Evolutionary conservation across 257 asterid species (phyloP).

Genomic region (Petunia secreta): DNA sequence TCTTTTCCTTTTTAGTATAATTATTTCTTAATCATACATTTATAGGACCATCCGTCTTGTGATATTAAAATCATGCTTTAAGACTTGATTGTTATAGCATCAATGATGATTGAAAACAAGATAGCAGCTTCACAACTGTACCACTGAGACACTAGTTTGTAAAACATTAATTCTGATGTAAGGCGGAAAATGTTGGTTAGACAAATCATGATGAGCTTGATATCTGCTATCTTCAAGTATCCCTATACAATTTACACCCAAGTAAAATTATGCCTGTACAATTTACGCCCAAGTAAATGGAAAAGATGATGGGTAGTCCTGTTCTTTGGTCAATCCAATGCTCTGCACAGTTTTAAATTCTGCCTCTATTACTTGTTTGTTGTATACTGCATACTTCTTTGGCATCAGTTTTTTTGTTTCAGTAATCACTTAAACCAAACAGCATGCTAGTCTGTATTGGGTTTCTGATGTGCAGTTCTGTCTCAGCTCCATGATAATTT

Average conservation of each 20-base stretch:
- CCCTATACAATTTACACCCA: not conserved
- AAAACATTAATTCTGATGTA: not conserved
- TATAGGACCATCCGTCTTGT: not conserved
- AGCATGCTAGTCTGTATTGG: not conserved
- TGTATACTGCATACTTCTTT: not conserved
- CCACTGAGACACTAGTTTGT: not conserved
- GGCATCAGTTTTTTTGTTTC: not conserved
- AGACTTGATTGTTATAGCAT: not conserved
- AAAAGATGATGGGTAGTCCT: not conserved
- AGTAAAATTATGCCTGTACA: not conserved
- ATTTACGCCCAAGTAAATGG: not conserved
- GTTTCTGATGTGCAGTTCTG: not conserved
- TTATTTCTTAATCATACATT: not conserved
- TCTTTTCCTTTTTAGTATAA: not conserved
- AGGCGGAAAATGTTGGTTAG: not conserved
- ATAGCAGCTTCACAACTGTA: not conserved
- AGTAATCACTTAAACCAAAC: not conserved
- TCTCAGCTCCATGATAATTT: not conserved
- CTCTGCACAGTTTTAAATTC: not conserved
- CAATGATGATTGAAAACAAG: not conserved
- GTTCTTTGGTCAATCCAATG: not conserved
- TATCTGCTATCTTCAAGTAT: not conserved
- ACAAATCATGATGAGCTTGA: conserved; percentile 19
- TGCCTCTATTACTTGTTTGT: not conserved
- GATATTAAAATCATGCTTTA: not conserved